Evolutionary conservation across 768 basidiomycete genomes (phyloP).

Genomic region (Gloeopeniophorella convolvens): DNA sequence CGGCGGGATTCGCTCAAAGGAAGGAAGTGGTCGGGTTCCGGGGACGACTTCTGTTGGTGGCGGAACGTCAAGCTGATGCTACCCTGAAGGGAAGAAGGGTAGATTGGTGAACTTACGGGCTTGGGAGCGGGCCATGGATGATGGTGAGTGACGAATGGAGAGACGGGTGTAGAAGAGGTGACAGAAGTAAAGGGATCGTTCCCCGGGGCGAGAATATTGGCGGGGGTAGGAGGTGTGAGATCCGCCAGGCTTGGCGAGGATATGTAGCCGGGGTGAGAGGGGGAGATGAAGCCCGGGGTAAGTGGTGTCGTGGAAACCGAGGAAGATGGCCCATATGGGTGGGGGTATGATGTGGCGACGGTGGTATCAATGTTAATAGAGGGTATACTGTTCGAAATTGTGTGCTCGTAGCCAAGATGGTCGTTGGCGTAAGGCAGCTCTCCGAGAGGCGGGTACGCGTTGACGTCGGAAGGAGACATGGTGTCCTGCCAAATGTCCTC

Average conservation of each 20-base stretch:
- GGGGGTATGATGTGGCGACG: conserved; percentile 1
- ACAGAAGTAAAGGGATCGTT: neutral
- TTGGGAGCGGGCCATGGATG: neutral
- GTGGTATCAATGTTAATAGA: conserved; percentile 14
- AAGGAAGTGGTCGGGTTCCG: conserved; percentile 13
- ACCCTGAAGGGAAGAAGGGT: too few relatives aligned
- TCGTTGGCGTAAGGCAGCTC: neutral
- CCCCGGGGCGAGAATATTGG: neutral
- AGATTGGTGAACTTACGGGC: neutral
- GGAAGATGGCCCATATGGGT: conserved; percentile 4
- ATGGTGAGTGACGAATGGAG: conserved; percentile 1
- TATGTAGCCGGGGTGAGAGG: conserved; percentile 9
- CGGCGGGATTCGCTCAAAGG: conserved; percentile 25
- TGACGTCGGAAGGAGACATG: neutral
- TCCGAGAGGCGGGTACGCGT: neutral
- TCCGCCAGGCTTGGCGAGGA: conserved; percentile 13
- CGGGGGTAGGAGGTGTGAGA: conserved; percentile 15
- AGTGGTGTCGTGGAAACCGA: conserved; percentile 7
- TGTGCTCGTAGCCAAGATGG: neutral
- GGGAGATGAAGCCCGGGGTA: conserved; percentile 18
- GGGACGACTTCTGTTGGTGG: neutral
- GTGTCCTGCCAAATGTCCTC: neutral
- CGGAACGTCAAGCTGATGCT: neutral
- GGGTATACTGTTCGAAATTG: neutral
- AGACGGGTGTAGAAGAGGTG: conserved; percentile 8